Evolutionary conservation across 78 protist species (phyloP).

Genomic region (Guillardia theta): DNA sequence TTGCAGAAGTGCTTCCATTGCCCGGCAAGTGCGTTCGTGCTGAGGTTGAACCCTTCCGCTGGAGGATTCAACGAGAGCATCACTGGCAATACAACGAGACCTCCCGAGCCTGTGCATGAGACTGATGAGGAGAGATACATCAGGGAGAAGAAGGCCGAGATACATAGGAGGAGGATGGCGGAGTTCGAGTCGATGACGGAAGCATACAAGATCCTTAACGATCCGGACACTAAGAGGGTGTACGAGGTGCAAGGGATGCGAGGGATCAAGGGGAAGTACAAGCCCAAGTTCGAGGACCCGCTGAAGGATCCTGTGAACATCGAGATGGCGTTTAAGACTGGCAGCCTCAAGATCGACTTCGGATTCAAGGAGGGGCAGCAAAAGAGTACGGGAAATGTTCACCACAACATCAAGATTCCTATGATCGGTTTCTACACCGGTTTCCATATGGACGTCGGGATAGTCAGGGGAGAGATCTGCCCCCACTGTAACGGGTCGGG

Average conservation of each 20-base stretch:
- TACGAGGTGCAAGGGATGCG: not conserved
- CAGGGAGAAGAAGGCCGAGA: not conserved
- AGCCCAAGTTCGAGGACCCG: not conserved
- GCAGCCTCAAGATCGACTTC: not conserved
- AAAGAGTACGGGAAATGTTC: not conserved
- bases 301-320: not conserved
- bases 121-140: not conserved
- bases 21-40: not conserved
- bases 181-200: not conserved
- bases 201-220: not conserved
- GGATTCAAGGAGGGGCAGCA: conserved; percentile 5
- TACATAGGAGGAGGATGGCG: not conserved
- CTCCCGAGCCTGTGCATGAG: not conserved
- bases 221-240: not conserved
- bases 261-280: not conserved
- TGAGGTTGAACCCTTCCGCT: too few relatives aligned
- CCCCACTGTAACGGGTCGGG: not conserved
- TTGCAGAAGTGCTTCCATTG: not conserved
- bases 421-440: conserved; percentile 6
- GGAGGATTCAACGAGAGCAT: too few relatives aligned
- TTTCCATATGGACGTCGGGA: not conserved
- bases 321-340: not conserved
- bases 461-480: not conserved
- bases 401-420: conserved; percentile 14
- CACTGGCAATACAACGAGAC: too few relatives aligned